These are phyloP conservation scores for Dichomitus squalens DNA, from an alignment of 1,284 basidiomycete genomes.

Conservation along the genomic window DNA sequence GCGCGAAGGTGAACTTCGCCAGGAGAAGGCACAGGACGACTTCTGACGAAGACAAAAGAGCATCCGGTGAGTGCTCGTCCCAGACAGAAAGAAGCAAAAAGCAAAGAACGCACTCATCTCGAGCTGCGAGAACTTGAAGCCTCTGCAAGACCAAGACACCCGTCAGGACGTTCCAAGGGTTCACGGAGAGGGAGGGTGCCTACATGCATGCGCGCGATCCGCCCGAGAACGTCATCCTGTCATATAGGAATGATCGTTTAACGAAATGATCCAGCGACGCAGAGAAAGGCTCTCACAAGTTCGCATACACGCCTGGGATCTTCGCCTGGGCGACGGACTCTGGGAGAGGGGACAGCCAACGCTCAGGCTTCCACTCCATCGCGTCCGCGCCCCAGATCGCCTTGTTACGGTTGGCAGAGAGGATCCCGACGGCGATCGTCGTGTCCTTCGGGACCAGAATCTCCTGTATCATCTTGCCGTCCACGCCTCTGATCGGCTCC, in stretches of 20 bases:
- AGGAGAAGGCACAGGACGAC: slow-evolving; percentile 4
- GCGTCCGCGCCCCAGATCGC: slow-evolving; percentile 35
- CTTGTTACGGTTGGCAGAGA: slow-evolving; percentile 46
- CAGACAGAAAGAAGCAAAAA: no score
- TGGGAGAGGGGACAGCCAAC: slow-evolving; percentile 17
- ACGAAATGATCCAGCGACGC: background rate
- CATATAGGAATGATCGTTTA: background rate
- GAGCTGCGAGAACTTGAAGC: background rate
- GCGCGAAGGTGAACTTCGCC: slow-evolving; percentile 8
- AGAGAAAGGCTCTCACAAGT: background rate
- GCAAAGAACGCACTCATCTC: slow-evolving; percentile 1
- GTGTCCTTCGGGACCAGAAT: slow-evolving; percentile 49
- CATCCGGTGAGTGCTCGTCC: no score
- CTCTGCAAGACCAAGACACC: no score
- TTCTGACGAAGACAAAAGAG: no score
- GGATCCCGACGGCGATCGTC: slow-evolving; percentile 47
- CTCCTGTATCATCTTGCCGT: slow-evolving; percentile 38
- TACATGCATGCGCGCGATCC: slow-evolving; percentile 9
- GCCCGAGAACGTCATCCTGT: slow-evolving; percentile 10
- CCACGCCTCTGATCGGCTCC: slow-evolving; percentile 18
- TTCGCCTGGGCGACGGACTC: slow-evolving; percentile 2
- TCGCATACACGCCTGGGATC: slow-evolving; percentile 5
- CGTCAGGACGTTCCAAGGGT: background rate
- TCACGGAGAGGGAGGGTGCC: background rate
- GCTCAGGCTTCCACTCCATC: slow-evolving; percentile 23